Percentiles rank a stretch among this genome's conserved stretches.
Evolutionary conservation across 2,329 filamentous ascomycete species (phyloP).

Genomic region (Metarhizium album): DNA sequence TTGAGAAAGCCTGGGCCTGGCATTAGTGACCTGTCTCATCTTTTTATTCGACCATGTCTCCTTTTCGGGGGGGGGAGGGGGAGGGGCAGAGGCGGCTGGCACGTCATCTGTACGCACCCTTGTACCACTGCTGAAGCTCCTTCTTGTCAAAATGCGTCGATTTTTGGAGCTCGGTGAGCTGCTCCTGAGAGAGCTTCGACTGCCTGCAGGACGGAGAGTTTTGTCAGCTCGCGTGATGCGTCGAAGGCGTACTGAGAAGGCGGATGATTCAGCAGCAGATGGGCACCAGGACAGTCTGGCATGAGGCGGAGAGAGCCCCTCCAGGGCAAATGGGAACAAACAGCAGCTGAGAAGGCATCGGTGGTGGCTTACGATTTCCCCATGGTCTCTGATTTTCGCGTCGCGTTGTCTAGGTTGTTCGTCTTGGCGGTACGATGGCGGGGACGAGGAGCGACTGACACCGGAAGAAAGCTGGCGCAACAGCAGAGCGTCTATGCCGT

Average conservation of each 20-base stretch:
- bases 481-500: neutral
- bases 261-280: neutral
- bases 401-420: neutral
- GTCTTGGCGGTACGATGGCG: neutral
- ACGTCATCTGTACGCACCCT: conserved; percentile 48
- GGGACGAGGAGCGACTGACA: neutral
- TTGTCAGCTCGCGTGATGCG: conserved; percentile 12
- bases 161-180: conserved; percentile 90
- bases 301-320: neutral
- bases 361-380: conserved; percentile 7
- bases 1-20: conserved; percentile 75
- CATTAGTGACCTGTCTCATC: neutral
- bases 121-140: conserved; percentile 99
- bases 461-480: neutral
- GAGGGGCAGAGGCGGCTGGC: neutral
- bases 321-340: neutral
- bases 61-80: neutral
- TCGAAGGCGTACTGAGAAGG: neutral
- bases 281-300: neutral
- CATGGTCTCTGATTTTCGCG: conserved; percentile 1
- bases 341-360: neutral
- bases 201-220: conserved; percentile 48
- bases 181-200: conserved; percentile 94
- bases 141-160: conserved; percentile 99
- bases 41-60: neutral